A percentile compares a stretch with the other conserved stretches of the same genome.
These are phyloP conservation scores for Tilletiopsis washingtonensis DNA, from an alignment of 1,284 basidiomycete genomes.

Conservation along the genomic window DNA sequence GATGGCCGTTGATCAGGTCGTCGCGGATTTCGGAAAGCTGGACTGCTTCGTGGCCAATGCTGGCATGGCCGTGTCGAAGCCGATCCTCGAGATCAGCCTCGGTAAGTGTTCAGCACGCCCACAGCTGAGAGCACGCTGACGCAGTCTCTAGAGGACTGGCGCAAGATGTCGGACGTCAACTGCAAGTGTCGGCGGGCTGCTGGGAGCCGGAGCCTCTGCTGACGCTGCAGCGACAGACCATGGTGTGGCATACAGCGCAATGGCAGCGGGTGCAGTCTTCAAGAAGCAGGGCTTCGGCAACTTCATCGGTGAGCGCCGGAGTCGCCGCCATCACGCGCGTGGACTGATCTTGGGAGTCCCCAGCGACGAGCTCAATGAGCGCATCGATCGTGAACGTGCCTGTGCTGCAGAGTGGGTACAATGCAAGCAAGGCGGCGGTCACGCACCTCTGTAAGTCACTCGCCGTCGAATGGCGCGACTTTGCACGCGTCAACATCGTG, in stretches of 20 bases:
- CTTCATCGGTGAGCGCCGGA: no score
- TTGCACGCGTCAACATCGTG: constrained; percentile 47
- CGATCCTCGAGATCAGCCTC: constrained; percentile 28
- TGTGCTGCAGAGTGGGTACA: constrained; percentile 27
- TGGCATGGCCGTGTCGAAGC: constrained; percentile 17
- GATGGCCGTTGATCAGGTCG: constrained; percentile 16
- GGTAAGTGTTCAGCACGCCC: no score
- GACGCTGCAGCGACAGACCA: background rate
- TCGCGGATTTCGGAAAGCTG: constrained; percentile 29
- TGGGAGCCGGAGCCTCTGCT: background rate
- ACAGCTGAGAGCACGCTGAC: no score
- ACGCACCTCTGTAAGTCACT: constrained; percentile 32
- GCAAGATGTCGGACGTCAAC: constrained; percentile 36
- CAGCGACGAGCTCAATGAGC: constrained; percentile 29
- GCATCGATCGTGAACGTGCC: constrained; percentile 38
- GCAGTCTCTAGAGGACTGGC: constrained; percentile 30
- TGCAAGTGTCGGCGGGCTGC: background rate
- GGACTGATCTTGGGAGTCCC: no score
- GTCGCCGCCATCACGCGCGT: no score
- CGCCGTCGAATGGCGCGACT: constrained; percentile 35
- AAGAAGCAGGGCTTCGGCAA: constrained; percentile 42
- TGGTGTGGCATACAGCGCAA: constrained; percentile 33
- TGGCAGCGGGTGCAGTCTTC: constrained; percentile 36
- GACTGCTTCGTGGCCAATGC: constrained; percentile 35
- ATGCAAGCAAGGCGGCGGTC: constrained; percentile 36